Evolutionary conservation across 108 stramenopile genomes (phyloP).

Genomic region (Nannochloropsis oceanica): DNA sequence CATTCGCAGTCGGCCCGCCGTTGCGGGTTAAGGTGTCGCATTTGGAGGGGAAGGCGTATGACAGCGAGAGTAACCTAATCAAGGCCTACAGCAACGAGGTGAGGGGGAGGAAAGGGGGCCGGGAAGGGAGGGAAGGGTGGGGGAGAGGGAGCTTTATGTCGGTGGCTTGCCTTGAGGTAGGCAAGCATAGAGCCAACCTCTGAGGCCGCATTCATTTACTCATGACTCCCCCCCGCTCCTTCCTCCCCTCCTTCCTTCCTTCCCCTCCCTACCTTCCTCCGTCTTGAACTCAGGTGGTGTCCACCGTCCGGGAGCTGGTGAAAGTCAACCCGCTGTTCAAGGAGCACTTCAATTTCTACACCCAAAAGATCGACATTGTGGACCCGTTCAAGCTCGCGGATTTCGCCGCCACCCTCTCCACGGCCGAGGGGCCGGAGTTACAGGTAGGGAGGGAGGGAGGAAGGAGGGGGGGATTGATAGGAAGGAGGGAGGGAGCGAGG

Average conservation of each 20-base stretch:
- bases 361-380: slow-evolving; percentile 58
- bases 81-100: slow-evolving; percentile 87
- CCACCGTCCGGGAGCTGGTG: slow-evolving; percentile 78
- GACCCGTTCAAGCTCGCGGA: slow-evolving; percentile 87
- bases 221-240: background rate
- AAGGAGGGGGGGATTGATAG: background rate
- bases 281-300: slow-evolving; percentile 30
- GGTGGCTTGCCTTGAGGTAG: too few species aligned
- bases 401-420: slow-evolving; percentile 68
- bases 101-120: background rate
- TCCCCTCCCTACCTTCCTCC: background rate
- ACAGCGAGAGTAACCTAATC: slow-evolving; percentile 54
- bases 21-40: slow-evolving; percentile 69
- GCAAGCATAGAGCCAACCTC: too few species aligned
- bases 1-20: slow-evolving; percentile 71
- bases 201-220: background rate
- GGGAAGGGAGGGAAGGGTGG: background rate
- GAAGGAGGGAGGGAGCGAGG: background rate
- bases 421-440: slow-evolving; percentile 68
- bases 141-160: background rate
- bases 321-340: slow-evolving; percentile 76
- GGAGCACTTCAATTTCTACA: slow-evolving; percentile 74
- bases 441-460: slow-evolving; percentile 39
- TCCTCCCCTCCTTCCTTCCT: background rate
- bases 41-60: slow-evolving; percentile 52